Evolutionary conservation across 257 asterid genomes (phyloP).

Genomic region (Solanum acaule): DNA sequence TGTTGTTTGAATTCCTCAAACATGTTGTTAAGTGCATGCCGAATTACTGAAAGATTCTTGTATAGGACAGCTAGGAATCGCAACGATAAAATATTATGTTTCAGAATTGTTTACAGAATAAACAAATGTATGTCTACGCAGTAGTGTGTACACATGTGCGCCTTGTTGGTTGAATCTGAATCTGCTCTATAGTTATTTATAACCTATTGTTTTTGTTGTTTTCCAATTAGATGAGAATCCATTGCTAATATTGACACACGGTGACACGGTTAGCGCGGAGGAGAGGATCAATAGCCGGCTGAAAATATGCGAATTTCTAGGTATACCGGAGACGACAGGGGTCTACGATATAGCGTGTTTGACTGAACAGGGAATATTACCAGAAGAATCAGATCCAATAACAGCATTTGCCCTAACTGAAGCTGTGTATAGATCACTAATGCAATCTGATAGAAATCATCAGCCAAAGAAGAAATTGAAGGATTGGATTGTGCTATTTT

Average conservation of each 20-base stretch:
- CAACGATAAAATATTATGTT: not conserved
- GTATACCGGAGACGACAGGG: slow-evolving; percentile 48
- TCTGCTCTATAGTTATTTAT: not conserved
- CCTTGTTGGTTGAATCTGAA: not conserved
- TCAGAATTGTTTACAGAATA: not conserved
- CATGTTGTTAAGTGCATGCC: not conserved
- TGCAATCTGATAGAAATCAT: slow-evolving; percentile 52
- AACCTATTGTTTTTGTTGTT: not conserved
- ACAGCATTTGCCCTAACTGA: slow-evolving; percentile 55
- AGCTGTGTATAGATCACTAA: slow-evolving; percentile 48
- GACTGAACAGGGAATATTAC: slow-evolving; percentile 53
- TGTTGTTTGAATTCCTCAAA: not conserved
- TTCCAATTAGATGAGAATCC: slow-evolving; percentile 45
- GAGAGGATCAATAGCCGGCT: slow-evolving; percentile 43
- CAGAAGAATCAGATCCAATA: slow-evolving; percentile 42
- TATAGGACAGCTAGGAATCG: not conserved
- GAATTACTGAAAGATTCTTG: not conserved
- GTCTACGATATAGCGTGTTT: slow-evolving; percentile 57
- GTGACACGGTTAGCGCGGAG: slow-evolving; percentile 34
- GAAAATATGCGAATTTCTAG: slow-evolving; percentile 41
- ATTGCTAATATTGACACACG: slow-evolving; percentile 52
- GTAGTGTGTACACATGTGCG: not conserved
- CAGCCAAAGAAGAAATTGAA: slow-evolving; percentile 30
- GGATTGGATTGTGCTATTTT: slow-evolving; percentile 19
- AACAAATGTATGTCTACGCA: not conserved